Evolutionary conservation across 495 filamentous ascomycete species (phyloP).

Genomic region (Penicillium macrosclerotiorum): DNA sequence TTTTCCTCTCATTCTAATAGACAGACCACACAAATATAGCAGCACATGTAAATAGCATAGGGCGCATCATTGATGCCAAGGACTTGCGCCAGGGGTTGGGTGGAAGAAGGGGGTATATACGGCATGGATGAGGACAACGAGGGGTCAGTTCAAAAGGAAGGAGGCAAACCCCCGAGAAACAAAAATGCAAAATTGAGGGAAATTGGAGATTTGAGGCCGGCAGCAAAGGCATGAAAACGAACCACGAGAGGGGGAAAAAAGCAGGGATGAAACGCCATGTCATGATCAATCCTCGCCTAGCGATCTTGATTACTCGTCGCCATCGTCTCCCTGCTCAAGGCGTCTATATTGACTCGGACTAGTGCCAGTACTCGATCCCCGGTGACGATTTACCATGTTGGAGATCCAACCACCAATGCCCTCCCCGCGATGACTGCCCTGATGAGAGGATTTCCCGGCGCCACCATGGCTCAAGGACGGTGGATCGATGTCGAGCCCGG

Average conservation of each 20-base stretch:
- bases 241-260: neutral
- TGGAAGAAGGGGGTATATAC: too few relatives aligned
- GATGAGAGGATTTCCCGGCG: conserved; percentile 44
- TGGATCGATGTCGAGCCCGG: conserved; percentile 71
- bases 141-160: too few relatives aligned
- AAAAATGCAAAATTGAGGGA: too few relatives aligned
- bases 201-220: neutral
- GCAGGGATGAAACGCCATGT: neutral
- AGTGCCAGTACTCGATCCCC: conserved; percentile 42
- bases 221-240: neutral
- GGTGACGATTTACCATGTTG: conserved; percentile 56
- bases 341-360: conserved; percentile 58
- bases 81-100: too few relatives aligned
- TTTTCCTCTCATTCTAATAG: too few relatives aligned
- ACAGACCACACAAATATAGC: too few relatives aligned
- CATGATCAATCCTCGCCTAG: neutral
- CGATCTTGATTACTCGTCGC: conserved; percentile 20
- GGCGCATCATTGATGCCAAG: too few relatives aligned
- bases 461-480: conserved; percentile 49
- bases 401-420: conserved; percentile 70
- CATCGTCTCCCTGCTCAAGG: conserved; percentile 63
- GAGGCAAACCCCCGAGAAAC: too few relatives aligned
- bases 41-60: too few relatives aligned
- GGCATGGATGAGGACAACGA: too few relatives aligned
- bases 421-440: conserved; percentile 39